phyloP scores from a whole-genome alignment of 176 grass and related monocot species.

The Zoysia japonica region DNA sequence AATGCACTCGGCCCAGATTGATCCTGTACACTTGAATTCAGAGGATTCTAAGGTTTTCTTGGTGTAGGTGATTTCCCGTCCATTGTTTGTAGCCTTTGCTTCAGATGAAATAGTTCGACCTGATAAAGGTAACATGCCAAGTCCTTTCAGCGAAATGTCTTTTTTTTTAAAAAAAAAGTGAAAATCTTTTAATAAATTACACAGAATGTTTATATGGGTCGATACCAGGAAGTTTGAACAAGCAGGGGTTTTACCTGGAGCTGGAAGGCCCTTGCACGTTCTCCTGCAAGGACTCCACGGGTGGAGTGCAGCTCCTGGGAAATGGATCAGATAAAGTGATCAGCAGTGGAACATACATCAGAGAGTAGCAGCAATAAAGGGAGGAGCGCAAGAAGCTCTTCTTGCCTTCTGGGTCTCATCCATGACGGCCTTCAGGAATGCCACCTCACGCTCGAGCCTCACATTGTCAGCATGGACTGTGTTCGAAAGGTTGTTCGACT shows the following conservation, averaged over 20 bases:
- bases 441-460: constrained; percentile 85
- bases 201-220: neutral
- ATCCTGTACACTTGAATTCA: constrained; percentile 30
- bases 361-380: neutral
- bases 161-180: neutral
- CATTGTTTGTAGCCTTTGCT: constrained; percentile 76
- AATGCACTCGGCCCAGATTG: neutral
- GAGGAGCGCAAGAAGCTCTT: neutral
- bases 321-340: neutral
- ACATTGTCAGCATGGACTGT: constrained; percentile 85
- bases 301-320: constrained; percentile 78
- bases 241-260: constrained; percentile 61
- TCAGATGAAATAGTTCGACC: constrained; percentile 89
- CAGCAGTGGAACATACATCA: neutral
- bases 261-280: constrained; percentile 72
- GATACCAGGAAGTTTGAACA: neutral
- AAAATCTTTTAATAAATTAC: neutral
- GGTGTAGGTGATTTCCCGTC: constrained; percentile 75
- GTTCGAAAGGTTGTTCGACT: constrained; percentile 79
- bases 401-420: constrained; percentile 92
- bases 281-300: constrained; percentile 73
- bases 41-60: constrained; percentile 65
- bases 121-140: constrained; percentile 34
- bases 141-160: neutral
- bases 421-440: constrained; percentile 84